Conservation (phyloP, 192 early-diverging fungal genomes). For the Rhizophagus prolifer region DNA sequence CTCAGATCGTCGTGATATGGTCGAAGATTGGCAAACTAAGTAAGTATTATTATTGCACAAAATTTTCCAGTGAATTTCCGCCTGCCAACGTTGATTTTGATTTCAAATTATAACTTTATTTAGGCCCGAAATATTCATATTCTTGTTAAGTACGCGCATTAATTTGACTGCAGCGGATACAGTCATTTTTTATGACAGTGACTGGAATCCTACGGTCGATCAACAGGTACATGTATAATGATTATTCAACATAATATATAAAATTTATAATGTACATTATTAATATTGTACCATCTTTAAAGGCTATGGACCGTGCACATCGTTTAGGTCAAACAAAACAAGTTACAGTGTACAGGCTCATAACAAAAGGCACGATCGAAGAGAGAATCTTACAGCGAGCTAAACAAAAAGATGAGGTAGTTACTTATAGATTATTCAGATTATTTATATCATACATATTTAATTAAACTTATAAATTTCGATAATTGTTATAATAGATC, state of each 20-base stretch:
- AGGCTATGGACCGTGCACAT: conserved; percentile 87
- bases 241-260: too few relatives aligned
- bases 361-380: conserved; percentile 81
- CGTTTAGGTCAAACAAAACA: conserved; percentile 82
- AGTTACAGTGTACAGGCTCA: conserved; percentile 80
- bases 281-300: not conserved
- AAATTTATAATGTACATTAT: too few relatives aligned
- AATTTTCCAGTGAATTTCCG: too few relatives aligned
- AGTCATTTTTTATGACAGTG: conserved; percentile 84
- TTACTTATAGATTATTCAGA: too few relatives aligned
- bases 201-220: conserved; percentile 91
- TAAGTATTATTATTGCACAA: conserved; percentile 5
- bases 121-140: conserved; percentile 80
- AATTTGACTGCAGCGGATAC: conserved; percentile 90
- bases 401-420: conserved; percentile 82
- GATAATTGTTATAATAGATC: conserved; percentile 43
- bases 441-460: not conserved
- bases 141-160: conserved; percentile 81
- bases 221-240: conserved; percentile 55
- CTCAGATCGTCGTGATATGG: conserved; percentile 84
- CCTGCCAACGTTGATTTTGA: not conserved
- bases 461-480: not conserved
- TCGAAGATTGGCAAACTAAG: conserved; percentile 89
- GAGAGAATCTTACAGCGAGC: conserved; percentile 79
- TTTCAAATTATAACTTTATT: not conserved